A percentile compares a stretch with the other conserved stretches of the same genome.
phyloP scores from a whole-genome alignment of 2,329 filamentous ascomycete genomes.

The Dactylonectria macrodidyma region DNA sequence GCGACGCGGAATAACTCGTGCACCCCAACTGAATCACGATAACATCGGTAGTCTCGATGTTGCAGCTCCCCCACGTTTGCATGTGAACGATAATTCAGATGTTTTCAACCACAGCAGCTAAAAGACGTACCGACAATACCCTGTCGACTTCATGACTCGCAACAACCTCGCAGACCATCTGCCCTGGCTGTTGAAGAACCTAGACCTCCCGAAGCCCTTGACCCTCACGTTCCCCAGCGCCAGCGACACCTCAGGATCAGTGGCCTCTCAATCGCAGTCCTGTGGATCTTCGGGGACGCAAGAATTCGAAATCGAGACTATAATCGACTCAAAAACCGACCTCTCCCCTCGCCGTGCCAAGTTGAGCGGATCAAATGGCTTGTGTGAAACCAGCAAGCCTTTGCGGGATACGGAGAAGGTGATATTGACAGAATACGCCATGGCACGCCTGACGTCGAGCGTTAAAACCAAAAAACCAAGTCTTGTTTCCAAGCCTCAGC shows the following conservation, averaged over 20 bases:
- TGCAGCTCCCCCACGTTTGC: conserved; percentile 27
- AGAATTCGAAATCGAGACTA: conserved; percentile 13
- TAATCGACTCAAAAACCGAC: conserved; percentile 20
- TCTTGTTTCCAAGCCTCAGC: conserved; percentile 56
- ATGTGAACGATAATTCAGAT: conserved; percentile 39
- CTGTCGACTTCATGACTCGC: conserved; percentile 71
- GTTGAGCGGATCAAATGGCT: conserved; percentile 40
- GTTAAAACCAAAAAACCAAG: conserved; percentile 62
- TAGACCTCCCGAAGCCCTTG: conserved; percentile 58
- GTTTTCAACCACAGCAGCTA: conserved; percentile 40
- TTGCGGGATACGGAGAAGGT: conserved; percentile 47
- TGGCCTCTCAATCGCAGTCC: conserved; percentile 46
- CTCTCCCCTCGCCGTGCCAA: conserved; percentile 18
- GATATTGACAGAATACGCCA: conserved; percentile 52
- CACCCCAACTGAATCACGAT: conserved; percentile 38
- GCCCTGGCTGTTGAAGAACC: conserved; percentile 69
- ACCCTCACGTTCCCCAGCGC: conserved; percentile 55
- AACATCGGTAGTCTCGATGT: conserved; percentile 39
- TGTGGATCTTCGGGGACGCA: conserved; percentile 27
- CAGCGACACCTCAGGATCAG: conserved; percentile 46
- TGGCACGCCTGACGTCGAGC: conserved; percentile 62
- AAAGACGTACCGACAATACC: conserved; percentile 41
- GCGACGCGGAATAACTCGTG: conserved; percentile 46
- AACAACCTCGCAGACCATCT: conserved; percentile 73
- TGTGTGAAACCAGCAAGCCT: conserved; percentile 38